Base-by-base conservation (phyloP, 2,329 filamentous ascomycete genomes). In the Beauveria rudraprayagi region DNA sequence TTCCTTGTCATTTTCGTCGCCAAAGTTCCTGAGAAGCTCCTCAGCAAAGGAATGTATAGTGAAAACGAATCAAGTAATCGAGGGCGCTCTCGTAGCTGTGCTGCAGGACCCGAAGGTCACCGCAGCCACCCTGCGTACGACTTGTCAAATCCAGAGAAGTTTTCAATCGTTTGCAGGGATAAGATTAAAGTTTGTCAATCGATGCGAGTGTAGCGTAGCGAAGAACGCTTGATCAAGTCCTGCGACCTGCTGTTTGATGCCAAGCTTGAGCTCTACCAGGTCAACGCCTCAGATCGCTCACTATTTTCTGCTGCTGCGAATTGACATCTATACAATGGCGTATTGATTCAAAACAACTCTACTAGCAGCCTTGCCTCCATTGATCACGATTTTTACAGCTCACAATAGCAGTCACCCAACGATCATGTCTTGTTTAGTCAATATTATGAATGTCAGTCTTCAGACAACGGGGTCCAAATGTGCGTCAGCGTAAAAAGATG, bases 11-110 rank as follows among this genome's bases (percentile, higher is more conserved):
- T 40, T 41, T 50, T 43, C 53, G 19, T 26, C 53, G 16, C 48
- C 60, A 2, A 70, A 68, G 37, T 64, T 73, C 16, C 72, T 75
- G 52, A 69, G 71, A 28, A 68, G 69, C 61, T 68, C 67, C 40
- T 71, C 71, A 19, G 73, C 71, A 1, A 68, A 70, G 61, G 72
- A 70, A 59, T 73, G 72, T 69, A 55, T 75, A 14, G 70, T 69
- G 56, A 75, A 71, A 66, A 74, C 72, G 28, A 70, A 69, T 26
- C 68, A 72, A 51, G 69, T 68, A 14, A 63, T 75, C 24, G 73
- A 75, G 63, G 72, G 66, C 52, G 72, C 67, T 40, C 63, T 73
- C 50, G 72, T 69, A 24, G 66, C 70, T 3, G 70, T 72, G 46
- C 56, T 71, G 51, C 70, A 72, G 22, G 46, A 53, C 19, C 37